Evolutionary conservation across 78 protist genomes (phyloP).

Genomic region (Dictyostelium purpureum): DNA sequence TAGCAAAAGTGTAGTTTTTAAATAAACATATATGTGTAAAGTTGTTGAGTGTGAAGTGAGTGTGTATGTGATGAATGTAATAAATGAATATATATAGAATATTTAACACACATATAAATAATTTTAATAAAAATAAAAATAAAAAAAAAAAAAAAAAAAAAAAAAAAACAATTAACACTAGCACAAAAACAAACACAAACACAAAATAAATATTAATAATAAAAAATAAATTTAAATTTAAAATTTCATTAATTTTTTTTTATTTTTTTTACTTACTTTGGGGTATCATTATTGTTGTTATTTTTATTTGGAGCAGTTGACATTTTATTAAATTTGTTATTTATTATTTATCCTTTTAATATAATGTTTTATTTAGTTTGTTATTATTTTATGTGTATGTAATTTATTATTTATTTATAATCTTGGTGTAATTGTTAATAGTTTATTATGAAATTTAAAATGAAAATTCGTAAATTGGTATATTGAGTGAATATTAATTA

Average conservation of each 20-base stretch:
- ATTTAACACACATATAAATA: too few relatives aligned
- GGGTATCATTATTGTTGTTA: too few relatives aligned
- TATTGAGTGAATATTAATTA: too few relatives aligned
- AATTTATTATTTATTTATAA: background rate
- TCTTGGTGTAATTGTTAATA: conserved; percentile 11
- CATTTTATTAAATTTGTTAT: background rate
- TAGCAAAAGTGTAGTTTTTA: too few relatives aligned
- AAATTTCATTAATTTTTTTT: background rate
- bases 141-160: background rate
- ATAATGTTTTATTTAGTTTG: too few relatives aligned
- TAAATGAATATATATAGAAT: background rate
- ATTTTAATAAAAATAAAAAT: background rate
- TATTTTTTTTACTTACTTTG: background rate
- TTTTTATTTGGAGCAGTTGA: background rate
- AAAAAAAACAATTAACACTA: background rate
- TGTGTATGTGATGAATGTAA: background rate
- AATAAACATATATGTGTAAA: too few relatives aligned
- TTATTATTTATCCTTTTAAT: too few relatives aligned
- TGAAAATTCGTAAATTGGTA: too few relatives aligned
- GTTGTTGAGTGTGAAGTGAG: too few relatives aligned
- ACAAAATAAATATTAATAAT: too few relatives aligned
- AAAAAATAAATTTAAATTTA: too few relatives aligned
- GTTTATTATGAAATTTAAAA: background rate
- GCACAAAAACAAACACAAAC: too few relatives aligned
- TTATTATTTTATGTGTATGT: background rate